Evolutionary conservation across 2,329 filamentous ascomycete species (phyloP).

Genomic region (Clarireedia sp.): DNA sequence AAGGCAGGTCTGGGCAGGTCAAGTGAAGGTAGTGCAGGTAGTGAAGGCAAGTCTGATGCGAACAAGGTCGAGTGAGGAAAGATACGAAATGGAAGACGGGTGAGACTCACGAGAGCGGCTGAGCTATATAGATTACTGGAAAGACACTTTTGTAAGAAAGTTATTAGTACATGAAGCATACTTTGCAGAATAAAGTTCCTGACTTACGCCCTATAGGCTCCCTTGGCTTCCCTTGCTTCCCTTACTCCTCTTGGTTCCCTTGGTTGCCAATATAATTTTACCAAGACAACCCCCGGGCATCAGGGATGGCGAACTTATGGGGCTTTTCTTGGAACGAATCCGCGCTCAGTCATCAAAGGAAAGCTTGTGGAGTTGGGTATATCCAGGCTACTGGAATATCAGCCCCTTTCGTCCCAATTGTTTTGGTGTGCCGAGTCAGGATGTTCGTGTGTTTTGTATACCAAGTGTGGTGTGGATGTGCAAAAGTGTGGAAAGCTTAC

Average conservation of each 20-base stretch:
- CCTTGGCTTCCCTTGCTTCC: too few species aligned
- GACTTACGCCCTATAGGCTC: slow-evolving; percentile 3
- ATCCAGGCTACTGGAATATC: slow-evolving; percentile 4
- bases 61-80: too few species aligned
- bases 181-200: neutral
- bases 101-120: neutral
- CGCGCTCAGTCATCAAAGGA: slow-evolving; percentile 2
- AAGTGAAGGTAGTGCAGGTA: too few species aligned
- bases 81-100: too few species aligned
- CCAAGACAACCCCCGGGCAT: neutral
- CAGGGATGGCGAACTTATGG: neutral
- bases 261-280: neutral
- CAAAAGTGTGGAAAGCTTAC: neutral
- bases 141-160: neutral
- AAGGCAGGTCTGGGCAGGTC: too few species aligned
- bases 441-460: neutral
- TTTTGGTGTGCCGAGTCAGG: neutral
- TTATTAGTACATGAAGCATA: neutral
- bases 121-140: neutral
- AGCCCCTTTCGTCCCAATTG: neutral
- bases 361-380: slow-evolving; percentile 1
- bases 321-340: neutral
- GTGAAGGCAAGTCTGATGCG: too few species aligned
- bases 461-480: too few species aligned
- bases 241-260: too few species aligned